These are phyloP conservation scores for Hypoxylon sp. DNA, from an alignment of 2,329 filamentous ascomycete species.

Conservation along the genomic window DNA sequence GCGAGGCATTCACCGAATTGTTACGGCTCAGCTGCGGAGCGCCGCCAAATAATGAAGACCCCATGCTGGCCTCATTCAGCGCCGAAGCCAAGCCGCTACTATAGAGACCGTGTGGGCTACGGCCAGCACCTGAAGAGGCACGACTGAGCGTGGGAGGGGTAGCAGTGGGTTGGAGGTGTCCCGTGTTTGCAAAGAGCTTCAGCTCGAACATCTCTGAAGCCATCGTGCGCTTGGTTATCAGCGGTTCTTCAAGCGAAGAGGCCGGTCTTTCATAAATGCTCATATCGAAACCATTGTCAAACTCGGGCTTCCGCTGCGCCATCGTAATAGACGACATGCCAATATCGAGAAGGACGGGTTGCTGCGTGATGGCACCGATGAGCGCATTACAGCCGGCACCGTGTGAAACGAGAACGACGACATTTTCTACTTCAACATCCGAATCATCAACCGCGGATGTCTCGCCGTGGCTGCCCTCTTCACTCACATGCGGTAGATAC, in stretches of 20 bases:
- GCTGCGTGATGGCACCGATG: constrained; percentile 88
- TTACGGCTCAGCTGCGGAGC: constrained; percentile 53
- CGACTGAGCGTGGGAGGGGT: constrained; percentile 46
- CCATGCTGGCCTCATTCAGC: constrained; percentile 41
- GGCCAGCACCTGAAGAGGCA: constrained; percentile 46
- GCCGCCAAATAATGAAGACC: constrained; percentile 49
- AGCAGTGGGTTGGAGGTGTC: constrained; percentile 67
- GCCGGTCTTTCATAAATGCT: constrained; percentile 31
- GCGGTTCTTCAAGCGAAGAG: constrained; percentile 42
- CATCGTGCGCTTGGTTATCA: constrained; percentile 45
- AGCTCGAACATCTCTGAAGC: constrained; percentile 75
- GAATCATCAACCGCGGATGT: constrained; percentile 49
- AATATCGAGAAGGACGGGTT: constrained; percentile 90
- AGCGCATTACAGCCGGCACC: constrained; percentile 96
- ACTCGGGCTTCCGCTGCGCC: constrained; percentile 69
- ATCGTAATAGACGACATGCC: constrained; percentile 90
- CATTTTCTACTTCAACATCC: constrained; percentile 74
- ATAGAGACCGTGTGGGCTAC: constrained; percentile 49
- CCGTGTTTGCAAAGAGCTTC: constrained; percentile 75
- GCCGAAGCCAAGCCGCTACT: constrained; percentile 49
- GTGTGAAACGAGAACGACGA: constrained; percentile 90
- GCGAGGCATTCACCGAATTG: constrained; percentile 54
- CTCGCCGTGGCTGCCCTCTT: constrained; percentile 42
- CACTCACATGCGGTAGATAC: constrained; percentile 38
- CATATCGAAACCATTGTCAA: constrained; percentile 50